Percentiles rank a stretch among this genome's conserved stretches.
Conservation (phyloP, 805 yeast species). For the Yamadazyma sp. region DNA sequence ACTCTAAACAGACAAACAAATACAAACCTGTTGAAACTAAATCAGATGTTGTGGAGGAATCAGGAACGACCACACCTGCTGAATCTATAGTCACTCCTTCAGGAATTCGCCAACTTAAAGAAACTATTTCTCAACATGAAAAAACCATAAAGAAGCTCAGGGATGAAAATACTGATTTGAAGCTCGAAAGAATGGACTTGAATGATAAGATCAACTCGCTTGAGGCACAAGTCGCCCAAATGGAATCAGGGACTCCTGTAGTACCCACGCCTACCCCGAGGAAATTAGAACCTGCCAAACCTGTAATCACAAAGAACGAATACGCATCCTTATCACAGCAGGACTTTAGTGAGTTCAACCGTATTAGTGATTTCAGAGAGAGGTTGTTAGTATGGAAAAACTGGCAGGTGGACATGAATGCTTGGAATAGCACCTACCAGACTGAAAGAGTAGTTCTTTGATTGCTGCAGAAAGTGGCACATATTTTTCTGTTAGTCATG, state of each 20-base stretch:
- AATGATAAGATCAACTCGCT: conserved; percentile 33
- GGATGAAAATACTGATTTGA: conserved; percentile 44
- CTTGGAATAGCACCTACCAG: conserved; percentile 71
- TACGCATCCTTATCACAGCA: conserved; percentile 30
- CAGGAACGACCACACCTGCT: conserved; percentile 3
- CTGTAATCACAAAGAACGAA: conserved; percentile 28
- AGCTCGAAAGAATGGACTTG: conserved; percentile 38
- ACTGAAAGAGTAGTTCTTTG: conserved; percentile 32
- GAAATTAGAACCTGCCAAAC: conserved; percentile 27
- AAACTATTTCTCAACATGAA: conserved; percentile 31
- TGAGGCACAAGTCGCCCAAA: conserved; percentile 21
- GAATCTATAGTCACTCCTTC: conserved; percentile 1
- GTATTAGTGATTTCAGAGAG: conserved; percentile 54
- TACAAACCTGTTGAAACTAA: too few species aligned
- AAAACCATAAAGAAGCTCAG: conserved; percentile 36
- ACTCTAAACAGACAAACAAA: too few species aligned
- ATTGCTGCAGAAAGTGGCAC: too few species aligned
- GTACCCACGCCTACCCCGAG: conserved; percentile 8
- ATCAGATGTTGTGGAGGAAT: conserved; percentile 1
- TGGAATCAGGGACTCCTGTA: conserved; percentile 8
- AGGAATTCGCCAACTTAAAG: conserved; percentile 20
- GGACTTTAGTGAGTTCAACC: conserved; percentile 16
- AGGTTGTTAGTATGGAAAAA: conserved; percentile 71
- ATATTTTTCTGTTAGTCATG: too few species aligned
- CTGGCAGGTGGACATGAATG: conserved; percentile 85